Conservation (phyloP, 331 rosid genomes). For the Malus hybrid region DNA sequence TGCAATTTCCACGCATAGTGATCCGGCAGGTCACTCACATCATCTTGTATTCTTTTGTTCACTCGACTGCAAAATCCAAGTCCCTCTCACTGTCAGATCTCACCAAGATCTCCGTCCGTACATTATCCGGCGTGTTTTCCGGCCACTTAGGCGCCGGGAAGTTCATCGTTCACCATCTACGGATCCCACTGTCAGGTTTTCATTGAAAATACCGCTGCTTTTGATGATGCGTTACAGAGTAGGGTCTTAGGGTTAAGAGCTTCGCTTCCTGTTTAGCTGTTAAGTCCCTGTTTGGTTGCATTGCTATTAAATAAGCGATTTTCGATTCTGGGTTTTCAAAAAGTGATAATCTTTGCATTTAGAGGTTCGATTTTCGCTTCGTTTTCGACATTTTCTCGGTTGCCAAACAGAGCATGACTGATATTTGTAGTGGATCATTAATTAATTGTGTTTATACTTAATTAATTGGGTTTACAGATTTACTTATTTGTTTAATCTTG, state of each 20-base stretch:
- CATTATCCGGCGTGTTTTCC: conserved; percentile 21
- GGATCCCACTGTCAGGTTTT: conserved; percentile 11
- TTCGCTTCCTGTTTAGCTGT: not conserved
- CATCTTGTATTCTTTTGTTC: conserved; percentile 5
- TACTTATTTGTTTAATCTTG: not conserved
- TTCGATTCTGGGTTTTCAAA: not conserved
- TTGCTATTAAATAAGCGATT: conserved; percentile 2
- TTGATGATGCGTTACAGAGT: conserved; percentile 10
- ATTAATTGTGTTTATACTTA: not conserved
- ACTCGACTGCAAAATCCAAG: conserved; percentile 1
- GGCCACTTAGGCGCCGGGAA: not conserved
- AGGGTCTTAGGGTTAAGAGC: not conserved
- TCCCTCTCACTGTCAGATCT: conserved; percentile 25
- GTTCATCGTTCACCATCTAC: not conserved
- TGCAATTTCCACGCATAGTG: not conserved
- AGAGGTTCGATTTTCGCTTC: not conserved
- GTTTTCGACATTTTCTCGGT: not conserved
- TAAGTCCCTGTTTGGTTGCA: conserved; percentile 15
- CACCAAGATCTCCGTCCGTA: conserved; percentile 11
- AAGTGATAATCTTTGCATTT: not conserved
- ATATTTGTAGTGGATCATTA: not conserved
- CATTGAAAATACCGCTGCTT: not conserved
- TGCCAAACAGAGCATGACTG: not conserved
- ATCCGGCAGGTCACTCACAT: conserved; percentile 39
- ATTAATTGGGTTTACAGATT: not conserved